Base-by-base conservation (phyloP, 352 stramenopile genomes). In the Phytophthora litchii region DNA sequence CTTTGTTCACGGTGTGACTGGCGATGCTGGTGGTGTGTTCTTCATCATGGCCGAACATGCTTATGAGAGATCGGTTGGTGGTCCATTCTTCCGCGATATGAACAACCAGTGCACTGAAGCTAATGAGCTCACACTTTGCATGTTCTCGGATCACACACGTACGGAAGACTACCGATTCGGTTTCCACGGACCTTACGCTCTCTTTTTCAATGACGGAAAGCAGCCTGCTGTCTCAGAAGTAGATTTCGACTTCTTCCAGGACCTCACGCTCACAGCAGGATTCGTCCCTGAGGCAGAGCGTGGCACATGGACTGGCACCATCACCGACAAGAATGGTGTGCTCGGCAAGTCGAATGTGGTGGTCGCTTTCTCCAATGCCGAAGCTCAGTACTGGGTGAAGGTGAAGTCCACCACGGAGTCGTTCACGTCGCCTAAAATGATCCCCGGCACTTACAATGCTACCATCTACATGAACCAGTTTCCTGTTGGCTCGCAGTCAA, bases 101-200 rank as follows among this genome's bases (percentile, higher is more conserved):
- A 86, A 86, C 60, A 86, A 83, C 65, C 68, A 86, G 61, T 76
- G 72, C 45, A 72, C 61, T 7, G 63, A 67, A 7, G 71, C 71
- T 8, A 86, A 83, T 46, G 76, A 86, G 23, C 56, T 86, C 19
- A 74, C 68, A 21, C 70, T 86, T 36, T 86, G 80, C 47, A 72
- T 86, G 69, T 80, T 83, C 63, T 86, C 76, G 51, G 76, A 86
- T 44, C 76, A 86, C 49, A 86, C 76, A 13, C 74, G 71, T 41
- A 56, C 64, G 0, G 76, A 83, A 12, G 72, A 78, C 29, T 86
- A 86, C 47, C 76, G 76, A 47, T 83, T 67, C 42, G 76, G 76
- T 36, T 83, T 86, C 52, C 76, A 86, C 46, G 76, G 76, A 0
- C 74, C 76, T 0, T 86, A 83, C 50, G 66, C 74, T 13, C 43